Percentiles rank a stretch among this genome's conserved stretches.
These are phyloP conservation scores for Tetrahymena borealis DNA, from an alignment of 73 alveolate species.

Conservation along the genomic window DNA sequence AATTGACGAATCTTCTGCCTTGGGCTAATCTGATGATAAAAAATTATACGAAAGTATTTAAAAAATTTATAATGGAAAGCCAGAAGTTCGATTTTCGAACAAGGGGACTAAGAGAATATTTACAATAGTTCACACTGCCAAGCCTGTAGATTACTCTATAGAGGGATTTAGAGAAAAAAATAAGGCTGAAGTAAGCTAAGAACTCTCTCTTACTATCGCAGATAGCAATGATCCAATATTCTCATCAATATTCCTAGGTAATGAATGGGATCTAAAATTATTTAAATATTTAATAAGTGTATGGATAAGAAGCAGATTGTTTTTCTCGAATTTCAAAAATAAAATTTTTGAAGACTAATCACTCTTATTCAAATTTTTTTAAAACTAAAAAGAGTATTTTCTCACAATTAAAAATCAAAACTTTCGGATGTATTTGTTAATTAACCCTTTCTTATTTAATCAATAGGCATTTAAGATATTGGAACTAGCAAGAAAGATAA, in stretches of 20 bases:
- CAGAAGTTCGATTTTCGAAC: not conserved
- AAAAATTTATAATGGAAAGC: not conserved
- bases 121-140: slow-evolving; percentile 76
- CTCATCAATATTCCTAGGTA: not conserved
- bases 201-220: not conserved
- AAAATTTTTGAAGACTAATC: no score
- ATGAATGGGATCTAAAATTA: not conserved
- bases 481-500: not conserved
- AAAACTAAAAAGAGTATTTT: not conserved
- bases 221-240: not conserved
- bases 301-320: no score
- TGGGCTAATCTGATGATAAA: not conserved
- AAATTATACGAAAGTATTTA: not conserved
- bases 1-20: not conserved
- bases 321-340: no score
- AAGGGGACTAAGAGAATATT: slow-evolving; percentile 3
- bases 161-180: slow-evolving; percentile 83
- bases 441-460: not conserved
- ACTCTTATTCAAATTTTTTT: not conserved
- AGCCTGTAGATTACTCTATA: slow-evolving; percentile 72
- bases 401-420: no score
- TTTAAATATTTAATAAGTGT: not conserved
- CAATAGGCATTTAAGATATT: not conserved
- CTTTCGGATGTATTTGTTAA: not conserved
- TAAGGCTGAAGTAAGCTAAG: slow-evolving; percentile 70